phyloP scores from a whole-genome alignment of 345 rosid species.

The Geranium rotundifolium region DNA sequence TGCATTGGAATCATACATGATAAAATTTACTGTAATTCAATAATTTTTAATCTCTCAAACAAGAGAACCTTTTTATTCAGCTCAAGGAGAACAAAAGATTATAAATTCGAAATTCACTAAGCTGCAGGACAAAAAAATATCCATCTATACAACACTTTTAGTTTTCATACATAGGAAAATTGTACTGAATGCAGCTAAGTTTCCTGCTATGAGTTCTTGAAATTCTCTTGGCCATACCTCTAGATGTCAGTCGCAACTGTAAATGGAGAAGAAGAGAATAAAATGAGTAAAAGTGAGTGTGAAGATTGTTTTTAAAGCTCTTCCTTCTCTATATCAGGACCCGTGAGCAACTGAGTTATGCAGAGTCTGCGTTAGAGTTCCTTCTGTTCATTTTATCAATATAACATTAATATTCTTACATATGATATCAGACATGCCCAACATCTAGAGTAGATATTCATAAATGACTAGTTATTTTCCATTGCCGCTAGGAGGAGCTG shows the following conservation, averaged over 20 bases:
- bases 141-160: too few species aligned
- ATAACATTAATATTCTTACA: background rate
- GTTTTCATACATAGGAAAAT: too few species aligned
- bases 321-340: background rate
- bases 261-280: background rate
- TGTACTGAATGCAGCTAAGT: too few species aligned
- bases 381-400: background rate
- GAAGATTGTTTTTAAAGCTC: background rate
- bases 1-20: background rate
- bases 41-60: background rate
- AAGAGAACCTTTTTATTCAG: background rate
- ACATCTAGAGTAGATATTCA: background rate
- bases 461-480: background rate
- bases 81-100: too few species aligned
- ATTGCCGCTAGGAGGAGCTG: too few species aligned
- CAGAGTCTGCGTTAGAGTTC: background rate
- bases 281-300: background rate
- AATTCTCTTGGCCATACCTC: background rate
- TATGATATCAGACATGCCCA: background rate
- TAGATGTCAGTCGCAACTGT: background rate
- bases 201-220: background rate
- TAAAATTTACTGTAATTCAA: background rate
- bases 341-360: background rate
- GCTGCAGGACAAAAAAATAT: too few species aligned
- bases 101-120: too few species aligned